These are phyloP conservation scores for Suhomyces sp. DNA, from an alignment of 805 yeast genomes.

Conservation along the genomic window DNA sequence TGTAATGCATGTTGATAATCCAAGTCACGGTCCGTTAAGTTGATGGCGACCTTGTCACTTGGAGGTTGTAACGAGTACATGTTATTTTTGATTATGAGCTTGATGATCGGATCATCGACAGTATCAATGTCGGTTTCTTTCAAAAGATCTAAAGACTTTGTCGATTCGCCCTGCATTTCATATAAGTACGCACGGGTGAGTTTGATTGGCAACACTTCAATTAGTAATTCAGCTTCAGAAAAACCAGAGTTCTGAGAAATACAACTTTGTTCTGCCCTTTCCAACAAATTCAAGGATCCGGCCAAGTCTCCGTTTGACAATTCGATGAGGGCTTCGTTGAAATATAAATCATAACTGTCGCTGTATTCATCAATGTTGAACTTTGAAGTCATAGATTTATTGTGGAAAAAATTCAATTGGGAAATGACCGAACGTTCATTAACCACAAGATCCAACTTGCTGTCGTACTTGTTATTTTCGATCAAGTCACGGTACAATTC, in stretches of 20 bases:
- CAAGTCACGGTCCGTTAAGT: slow-evolving; percentile 34
- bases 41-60: slow-evolving; percentile 5
- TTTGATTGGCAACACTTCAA: slow-evolving; percentile 60
- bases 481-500: slow-evolving; percentile 45
- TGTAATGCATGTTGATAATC: slow-evolving; percentile 25
- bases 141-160: slow-evolving; percentile 37
- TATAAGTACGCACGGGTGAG: slow-evolving; percentile 60
- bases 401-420: slow-evolving; percentile 33
- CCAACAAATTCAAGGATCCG: slow-evolving; percentile 43
- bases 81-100: slow-evolving; percentile 47
- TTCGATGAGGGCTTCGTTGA: slow-evolving; percentile 57
- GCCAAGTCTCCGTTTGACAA: slow-evolving; percentile 41
- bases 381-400: slow-evolving; percentile 2
- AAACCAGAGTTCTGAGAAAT: slow-evolving; percentile 35
- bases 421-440: slow-evolving; percentile 71
- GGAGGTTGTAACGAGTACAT: slow-evolving; percentile 25
- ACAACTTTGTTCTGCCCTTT: slow-evolving; percentile 47
- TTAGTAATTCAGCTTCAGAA: slow-evolving; percentile 45
- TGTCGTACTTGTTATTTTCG: slow-evolving; percentile 39
- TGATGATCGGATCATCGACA: slow-evolving; percentile 39
- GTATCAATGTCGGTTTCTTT: slow-evolving; percentile 27
- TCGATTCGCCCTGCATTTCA: slow-evolving; percentile 32
- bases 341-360: slow-evolving; percentile 51
- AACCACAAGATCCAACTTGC: slow-evolving; percentile 51
- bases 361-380: slow-evolving; percentile 2